These are phyloP conservation scores for Glarea lozoyensis DNA, from an alignment of 495 filamentous ascomycete species.

Conservation along the genomic window DNA sequence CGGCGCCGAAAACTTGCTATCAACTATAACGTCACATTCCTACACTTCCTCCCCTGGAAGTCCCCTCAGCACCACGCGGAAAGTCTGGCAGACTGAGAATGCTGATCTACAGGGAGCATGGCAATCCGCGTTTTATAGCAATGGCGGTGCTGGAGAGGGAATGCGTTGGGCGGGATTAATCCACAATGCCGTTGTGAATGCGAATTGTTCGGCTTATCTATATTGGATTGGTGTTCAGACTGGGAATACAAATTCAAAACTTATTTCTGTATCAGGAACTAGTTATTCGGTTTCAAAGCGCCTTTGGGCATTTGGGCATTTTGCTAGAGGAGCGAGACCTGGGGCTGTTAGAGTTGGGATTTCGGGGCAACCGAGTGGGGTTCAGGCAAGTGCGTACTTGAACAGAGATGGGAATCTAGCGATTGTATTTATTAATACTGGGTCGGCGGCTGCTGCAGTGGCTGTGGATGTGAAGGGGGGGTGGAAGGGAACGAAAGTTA, in stretches of 20 bases:
- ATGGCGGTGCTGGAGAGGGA: conserved; percentile 36
- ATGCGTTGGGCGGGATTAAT: conserved; percentile 45
- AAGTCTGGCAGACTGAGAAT: conserved; percentile 44
- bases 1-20: conserved; percentile 30
- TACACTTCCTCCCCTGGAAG: conserved; percentile 33
- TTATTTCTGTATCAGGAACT: conserved; percentile 27
- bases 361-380: conserved; percentile 20
- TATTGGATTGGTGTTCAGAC: conserved; percentile 45
- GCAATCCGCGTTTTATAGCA: conserved; percentile 33
- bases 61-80: conserved; percentile 29
- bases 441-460: conserved; percentile 17
- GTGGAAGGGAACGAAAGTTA: background rate
- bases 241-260: conserved; percentile 24
- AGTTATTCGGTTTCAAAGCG: conserved; percentile 28
- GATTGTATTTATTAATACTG: conserved; percentile 37
- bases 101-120: conserved; percentile 36
- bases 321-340: conserved; percentile 34
- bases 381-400: conserved; percentile 33
- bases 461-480: background rate
- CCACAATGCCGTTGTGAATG: conserved; percentile 31
- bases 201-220: conserved; percentile 37
- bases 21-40: conserved; percentile 34
- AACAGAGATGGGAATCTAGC: conserved; percentile 36
- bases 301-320: conserved; percentile 41
- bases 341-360: conserved; percentile 35